Conservation (phyloP, 2,329 filamentous ascomycete species). For the Thermoascus crustaceus region DNA sequence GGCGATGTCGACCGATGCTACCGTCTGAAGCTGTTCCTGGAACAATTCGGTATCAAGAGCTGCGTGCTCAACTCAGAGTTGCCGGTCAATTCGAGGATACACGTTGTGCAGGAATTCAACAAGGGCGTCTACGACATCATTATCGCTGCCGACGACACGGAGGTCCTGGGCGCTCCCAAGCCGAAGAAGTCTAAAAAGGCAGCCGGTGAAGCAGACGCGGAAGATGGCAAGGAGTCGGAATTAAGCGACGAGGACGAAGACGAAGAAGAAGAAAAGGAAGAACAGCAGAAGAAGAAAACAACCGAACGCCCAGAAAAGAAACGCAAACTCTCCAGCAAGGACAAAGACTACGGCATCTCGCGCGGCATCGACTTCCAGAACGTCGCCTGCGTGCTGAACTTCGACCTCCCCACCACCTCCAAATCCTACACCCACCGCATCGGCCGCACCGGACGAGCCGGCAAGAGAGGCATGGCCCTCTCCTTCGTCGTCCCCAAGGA, state of each 20-base stretch:
- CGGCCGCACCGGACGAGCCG: constrained; percentile 83
- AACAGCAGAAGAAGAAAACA: constrained; percentile 21
- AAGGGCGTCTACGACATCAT: constrained; percentile 95
- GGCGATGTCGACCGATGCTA: constrained; percentile 85
- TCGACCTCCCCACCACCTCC: constrained; percentile 79
- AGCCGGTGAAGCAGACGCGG: constrained; percentile 15
- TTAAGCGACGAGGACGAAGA: constrained; percentile 32
- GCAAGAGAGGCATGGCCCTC: constrained; percentile 87
- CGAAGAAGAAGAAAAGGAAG: constrained; percentile 18
- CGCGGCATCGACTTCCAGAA: constrained; percentile 96
- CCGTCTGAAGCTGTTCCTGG: constrained; percentile 84
- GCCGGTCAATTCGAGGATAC: constrained; percentile 83
- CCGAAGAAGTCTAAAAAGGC: constrained; percentile 26
- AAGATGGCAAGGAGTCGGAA: constrained; percentile 21
- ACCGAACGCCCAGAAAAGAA: too few species aligned
- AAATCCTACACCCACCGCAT: constrained; percentile 97
- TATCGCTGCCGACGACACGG: constrained; percentile 88
- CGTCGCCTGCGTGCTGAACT: constrained; percentile 90
- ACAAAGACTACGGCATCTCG: constrained; percentile 77
- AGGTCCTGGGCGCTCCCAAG: constrained; percentile 56
- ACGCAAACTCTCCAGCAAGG: constrained; percentile 1
- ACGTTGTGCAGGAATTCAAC: constrained; percentile 97
- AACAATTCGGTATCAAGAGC: constrained; percentile 92
- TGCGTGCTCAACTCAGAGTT: constrained; percentile 92
- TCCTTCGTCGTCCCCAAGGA: constrained; percentile 84